Percentiles rank a stretch among this genome's conserved stretches.
phyloP scores from a whole-genome alignment of 2,329 filamentous ascomycete genomes.

The Pseudocercospora macadamiae region DNA sequence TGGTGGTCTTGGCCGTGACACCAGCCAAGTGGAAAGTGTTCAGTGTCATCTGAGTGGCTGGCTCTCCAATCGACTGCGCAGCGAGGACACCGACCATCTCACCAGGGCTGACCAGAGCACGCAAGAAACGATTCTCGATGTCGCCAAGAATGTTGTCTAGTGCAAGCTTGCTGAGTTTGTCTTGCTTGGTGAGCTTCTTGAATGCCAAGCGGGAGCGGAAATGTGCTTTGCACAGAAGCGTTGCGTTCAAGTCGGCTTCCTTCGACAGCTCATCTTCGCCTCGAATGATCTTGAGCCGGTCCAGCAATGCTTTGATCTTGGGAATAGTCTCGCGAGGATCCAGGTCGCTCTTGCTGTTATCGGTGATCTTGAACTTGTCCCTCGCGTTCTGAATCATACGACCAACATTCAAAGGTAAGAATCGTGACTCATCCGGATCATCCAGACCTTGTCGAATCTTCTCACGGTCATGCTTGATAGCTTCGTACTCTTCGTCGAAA shows the following conservation, averaged over 20 bases:
- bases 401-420: constrained; percentile 87
- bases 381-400: constrained; percentile 90
- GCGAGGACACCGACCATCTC: constrained; percentile 99
- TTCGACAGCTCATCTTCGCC: constrained; percentile 78
- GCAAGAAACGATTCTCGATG: constrained; percentile 83
- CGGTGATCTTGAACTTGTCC: constrained; percentile 87
- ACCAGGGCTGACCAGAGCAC: constrained; percentile 83
- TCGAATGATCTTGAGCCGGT: constrained; percentile 80
- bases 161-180: constrained; percentile 85
- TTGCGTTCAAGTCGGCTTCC: constrained; percentile 87
- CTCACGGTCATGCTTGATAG: constrained; percentile 72
- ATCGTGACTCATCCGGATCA: constrained; percentile 81
- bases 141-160: constrained; percentile 92
- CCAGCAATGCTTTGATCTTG: constrained; percentile 72
- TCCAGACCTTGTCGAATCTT: constrained; percentile 72
- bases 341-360: constrained; percentile 82
- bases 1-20: constrained; percentile 99
- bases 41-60: constrained; percentile 97
- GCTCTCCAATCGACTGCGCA: constrained; percentile 97
- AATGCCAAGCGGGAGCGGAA: constrained; percentile 87
- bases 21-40: constrained; percentile 99
- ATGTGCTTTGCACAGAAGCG: constrained; percentile 88
- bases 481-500: constrained; percentile 86
- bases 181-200: constrained; percentile 85
- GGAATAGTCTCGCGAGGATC: constrained; percentile 86